These are phyloP conservation scores for Fusarium nygamai DNA, from an alignment of 2,329 filamentous ascomycete species.

Conservation along the genomic window DNA sequence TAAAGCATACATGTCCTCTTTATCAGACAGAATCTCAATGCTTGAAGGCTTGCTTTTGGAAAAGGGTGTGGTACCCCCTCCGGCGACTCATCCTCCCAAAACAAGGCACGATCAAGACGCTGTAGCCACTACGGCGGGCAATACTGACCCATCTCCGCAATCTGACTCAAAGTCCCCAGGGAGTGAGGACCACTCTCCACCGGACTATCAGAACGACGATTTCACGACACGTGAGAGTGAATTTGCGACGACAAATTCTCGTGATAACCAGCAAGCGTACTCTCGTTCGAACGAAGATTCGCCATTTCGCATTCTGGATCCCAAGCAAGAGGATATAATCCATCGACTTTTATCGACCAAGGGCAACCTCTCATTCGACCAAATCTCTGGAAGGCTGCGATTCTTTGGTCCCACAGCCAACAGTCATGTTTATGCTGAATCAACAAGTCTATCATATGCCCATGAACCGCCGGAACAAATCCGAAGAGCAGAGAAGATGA, in stretches of 20 bases:
- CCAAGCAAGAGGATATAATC: conserved; percentile 59
- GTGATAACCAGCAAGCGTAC: conserved; percentile 33
- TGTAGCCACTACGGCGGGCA: neutral
- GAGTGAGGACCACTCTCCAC: conserved; percentile 44
- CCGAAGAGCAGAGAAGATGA: conserved; percentile 58
- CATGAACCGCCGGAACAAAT: conserved; percentile 57
- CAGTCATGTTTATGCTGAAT: conserved; percentile 60
- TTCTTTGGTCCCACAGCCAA: conserved; percentile 66
- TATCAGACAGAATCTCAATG: conserved; percentile 63
- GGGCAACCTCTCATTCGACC: conserved; percentile 62
- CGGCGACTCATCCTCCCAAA: conserved; percentile 63
- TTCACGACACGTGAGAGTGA: conserved; percentile 42
- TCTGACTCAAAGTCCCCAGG: conserved; percentile 24
- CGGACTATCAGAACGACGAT: conserved; percentile 49
- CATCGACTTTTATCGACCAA: conserved; percentile 60
- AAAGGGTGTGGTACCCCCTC: conserved; percentile 59
- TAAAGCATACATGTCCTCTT: conserved; percentile 66
- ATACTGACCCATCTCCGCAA: conserved; percentile 9
- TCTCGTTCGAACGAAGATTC: conserved; percentile 45
- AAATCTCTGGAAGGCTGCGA: conserved; percentile 58
- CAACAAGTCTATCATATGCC: conserved; percentile 47
- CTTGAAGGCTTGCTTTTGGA: conserved; percentile 63
- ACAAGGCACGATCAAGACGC: conserved; percentile 54
- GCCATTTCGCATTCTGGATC: conserved; percentile 49
- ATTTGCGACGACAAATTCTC: conserved; percentile 30